Conservation (phyloP, 2,329 filamentous ascomycete species). For the Colletotrichum zoysiae region DNA sequence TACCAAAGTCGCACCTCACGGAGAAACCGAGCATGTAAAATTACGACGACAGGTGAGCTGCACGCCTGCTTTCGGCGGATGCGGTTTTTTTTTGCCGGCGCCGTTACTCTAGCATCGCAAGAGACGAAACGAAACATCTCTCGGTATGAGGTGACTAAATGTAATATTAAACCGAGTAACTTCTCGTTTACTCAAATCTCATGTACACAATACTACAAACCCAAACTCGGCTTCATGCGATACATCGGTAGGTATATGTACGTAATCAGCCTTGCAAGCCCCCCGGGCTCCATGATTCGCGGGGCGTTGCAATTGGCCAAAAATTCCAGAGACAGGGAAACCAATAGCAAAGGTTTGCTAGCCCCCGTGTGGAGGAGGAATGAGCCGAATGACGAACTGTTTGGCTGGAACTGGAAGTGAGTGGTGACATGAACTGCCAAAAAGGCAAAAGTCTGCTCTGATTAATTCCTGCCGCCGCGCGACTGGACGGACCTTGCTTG, state of each 20-base stretch:
- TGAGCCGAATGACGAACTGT: conserved; percentile 41
- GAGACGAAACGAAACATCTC: not conserved
- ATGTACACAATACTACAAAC: conserved; percentile 6
- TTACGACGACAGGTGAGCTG: not conserved
- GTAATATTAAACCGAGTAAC: conserved; percentile 3
- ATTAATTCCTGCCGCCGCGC: not conserved
- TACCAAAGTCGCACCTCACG: not conserved
- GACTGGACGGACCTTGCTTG: not conserved
- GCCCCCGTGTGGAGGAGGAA: conserved; percentile 40
- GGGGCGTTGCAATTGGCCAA: conserved; percentile 27
- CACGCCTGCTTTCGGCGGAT: not conserved
- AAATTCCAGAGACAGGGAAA: conserved; percentile 23
- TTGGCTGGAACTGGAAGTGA: conserved; percentile 35
- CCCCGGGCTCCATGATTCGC: conserved; percentile 5
- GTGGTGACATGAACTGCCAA: conserved; percentile 38
- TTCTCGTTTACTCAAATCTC: conserved; percentile 20
- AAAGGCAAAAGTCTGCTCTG: conserved; percentile 32
- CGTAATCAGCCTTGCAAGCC: conserved; percentile 33
- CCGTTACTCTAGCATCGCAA: not conserved
- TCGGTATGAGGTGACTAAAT: not conserved
- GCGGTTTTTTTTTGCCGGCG: not conserved
- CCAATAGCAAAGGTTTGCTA: conserved; percentile 31
- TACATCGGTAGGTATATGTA: too few relatives aligned
- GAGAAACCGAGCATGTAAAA: not conserved
- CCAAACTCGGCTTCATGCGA: not conserved